Base-by-base conservation (phyloP, 2,329 filamentous ascomycete genomes). In the Neopestalotiopsis sp. region DNA sequence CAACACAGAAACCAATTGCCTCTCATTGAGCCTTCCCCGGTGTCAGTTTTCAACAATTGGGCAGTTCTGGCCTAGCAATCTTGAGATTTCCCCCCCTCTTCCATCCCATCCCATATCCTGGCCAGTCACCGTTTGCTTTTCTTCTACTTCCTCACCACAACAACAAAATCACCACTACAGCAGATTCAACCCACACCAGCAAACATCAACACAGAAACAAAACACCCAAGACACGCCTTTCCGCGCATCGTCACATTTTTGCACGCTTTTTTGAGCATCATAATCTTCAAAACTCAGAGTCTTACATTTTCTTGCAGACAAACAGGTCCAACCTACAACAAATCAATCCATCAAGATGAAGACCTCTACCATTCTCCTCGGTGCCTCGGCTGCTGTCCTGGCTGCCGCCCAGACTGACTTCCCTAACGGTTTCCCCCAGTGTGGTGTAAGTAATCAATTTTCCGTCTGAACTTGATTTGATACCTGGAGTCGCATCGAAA, bases 341-440 rank as follows among this genome's bases (percentile, higher is more conserved):
- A 17, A 49, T 20, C 4, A 62, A 52, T 38, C 45, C 30, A 32
- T 67, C 81, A 86, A 82, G 73, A 88, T 88, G 86, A 88, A 87
- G 84, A 79, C 81, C 68, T 75, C 80, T 69, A 71, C 84, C 73
- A 73, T 86, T 73, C 74, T 84, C 70, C 72, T 84, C 74, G 80
- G 81, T 76, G 75, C 81, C 72, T 75, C 84, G 45, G 45, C 45
- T 67, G 81, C 80, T 71, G 78, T 81, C 62, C 75, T 81, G 56
- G 81, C 75, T 70, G 78, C 78, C 20, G 84, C 82, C 56, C 84
- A 86, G 75, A 20, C 45, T 70, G 65, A 80, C 61, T 74, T 76
- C 67, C 78, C 78, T 4, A 66, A 77, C 68, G 77, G 79, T 67
- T 84, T 89, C 65, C 82, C 86, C 42, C 68, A 75, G 20, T 90